Conservation (phyloP, 2,329 filamentous ascomycete species). For the Apiospora marii region DNA sequence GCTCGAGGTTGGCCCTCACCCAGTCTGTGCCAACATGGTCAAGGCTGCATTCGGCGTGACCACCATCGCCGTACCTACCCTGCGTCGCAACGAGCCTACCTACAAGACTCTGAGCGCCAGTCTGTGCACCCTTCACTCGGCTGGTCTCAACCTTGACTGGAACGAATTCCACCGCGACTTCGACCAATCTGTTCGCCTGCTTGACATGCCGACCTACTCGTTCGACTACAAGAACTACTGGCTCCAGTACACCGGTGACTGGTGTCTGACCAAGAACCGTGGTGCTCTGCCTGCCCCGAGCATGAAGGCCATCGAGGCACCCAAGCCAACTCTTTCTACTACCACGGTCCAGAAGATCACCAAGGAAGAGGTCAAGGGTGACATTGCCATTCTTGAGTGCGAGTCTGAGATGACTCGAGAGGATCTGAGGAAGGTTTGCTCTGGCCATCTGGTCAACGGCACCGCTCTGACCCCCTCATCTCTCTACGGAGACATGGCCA, state of each 20-base stretch:
- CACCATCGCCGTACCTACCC: slow-evolving; percentile 64
- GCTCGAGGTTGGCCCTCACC: slow-evolving; percentile 79
- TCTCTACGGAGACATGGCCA: slow-evolving; percentile 57
- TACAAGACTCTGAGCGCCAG: slow-evolving; percentile 70
- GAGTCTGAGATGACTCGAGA: slow-evolving; percentile 72
- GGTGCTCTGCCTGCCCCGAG: slow-evolving; percentile 54
- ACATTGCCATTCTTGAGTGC: slow-evolving; percentile 66
- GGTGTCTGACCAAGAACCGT: slow-evolving; percentile 73
- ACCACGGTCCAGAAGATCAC: slow-evolving; percentile 71
- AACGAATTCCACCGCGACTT: slow-evolving; percentile 72
- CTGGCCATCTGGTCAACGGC: slow-evolving; percentile 74
- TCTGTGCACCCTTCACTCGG: slow-evolving; percentile 63
- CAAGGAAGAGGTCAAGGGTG: slow-evolving; percentile 67
- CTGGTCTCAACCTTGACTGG: slow-evolving; percentile 69
- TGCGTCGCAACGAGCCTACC: slow-evolving; percentile 67
- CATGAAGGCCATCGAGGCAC: slow-evolving; percentile 39
- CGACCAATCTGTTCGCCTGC: slow-evolving; percentile 62
- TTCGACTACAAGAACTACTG: slow-evolving; percentile 78
- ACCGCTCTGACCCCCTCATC: slow-evolving; percentile 70
- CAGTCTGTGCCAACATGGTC: slow-evolving; percentile 73
- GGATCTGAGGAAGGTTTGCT: slow-evolving; percentile 67
- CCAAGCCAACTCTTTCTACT: slow-evolving; percentile 66
- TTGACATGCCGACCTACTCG: slow-evolving; percentile 72
- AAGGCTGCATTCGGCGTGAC: slow-evolving; percentile 66
- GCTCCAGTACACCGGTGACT: slow-evolving; percentile 68